Percentiles rank a stretch among this genome's conserved stretches.
phyloP scores from a whole-genome alignment of 2,329 filamentous ascomycete genomes.

The Cladosporium colombiae region DNA sequence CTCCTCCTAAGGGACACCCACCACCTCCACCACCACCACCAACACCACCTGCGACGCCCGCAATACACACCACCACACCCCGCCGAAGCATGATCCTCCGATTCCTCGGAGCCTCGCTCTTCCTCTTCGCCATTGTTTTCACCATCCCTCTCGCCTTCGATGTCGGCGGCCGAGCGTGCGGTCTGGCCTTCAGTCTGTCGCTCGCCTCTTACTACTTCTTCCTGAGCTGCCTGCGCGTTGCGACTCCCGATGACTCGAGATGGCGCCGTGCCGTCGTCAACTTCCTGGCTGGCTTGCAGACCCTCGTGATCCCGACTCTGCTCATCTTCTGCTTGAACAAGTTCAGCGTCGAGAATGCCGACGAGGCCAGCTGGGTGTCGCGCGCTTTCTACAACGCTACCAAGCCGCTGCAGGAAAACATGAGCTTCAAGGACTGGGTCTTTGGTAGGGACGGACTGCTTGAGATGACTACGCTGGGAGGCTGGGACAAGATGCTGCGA shows the following conservation, averaged over 20 bases:
- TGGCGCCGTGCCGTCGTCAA: constrained; percentile 71
- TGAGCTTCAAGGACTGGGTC: constrained; percentile 78
- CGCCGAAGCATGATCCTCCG: constrained; percentile 44
- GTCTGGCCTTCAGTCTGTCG: constrained; percentile 87
- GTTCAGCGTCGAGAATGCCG: constrained; percentile 86
- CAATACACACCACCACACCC: constrained; percentile 1
- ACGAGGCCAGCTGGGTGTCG: constrained; percentile 72
- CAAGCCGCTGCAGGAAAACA: constrained; percentile 47
- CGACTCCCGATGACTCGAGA: constrained; percentile 76
- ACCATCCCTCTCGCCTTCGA: constrained; percentile 97
- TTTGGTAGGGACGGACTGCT: constrained; percentile 83
- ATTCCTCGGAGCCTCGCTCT: constrained; percentile 57
- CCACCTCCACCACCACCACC: neutral
- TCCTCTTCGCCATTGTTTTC: constrained; percentile 88
- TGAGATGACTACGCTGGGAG: constrained; percentile 76
- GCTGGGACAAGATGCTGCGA: constrained; percentile 83
- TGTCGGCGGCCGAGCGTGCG: constrained; percentile 92
- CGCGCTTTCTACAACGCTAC: constrained; percentile 49
- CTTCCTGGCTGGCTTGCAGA: constrained; percentile 75
- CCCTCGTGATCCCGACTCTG: constrained; percentile 79
- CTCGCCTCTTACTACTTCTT: constrained; percentile 89
- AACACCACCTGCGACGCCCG: neutral
- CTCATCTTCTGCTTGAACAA: constrained; percentile 95
- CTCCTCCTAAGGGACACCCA: neutral
- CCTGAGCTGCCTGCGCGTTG: constrained; percentile 77